Conservation (phyloP, 2,329 filamentous ascomycete genomes). For the Aureobasidium melanogenum region DNA sequence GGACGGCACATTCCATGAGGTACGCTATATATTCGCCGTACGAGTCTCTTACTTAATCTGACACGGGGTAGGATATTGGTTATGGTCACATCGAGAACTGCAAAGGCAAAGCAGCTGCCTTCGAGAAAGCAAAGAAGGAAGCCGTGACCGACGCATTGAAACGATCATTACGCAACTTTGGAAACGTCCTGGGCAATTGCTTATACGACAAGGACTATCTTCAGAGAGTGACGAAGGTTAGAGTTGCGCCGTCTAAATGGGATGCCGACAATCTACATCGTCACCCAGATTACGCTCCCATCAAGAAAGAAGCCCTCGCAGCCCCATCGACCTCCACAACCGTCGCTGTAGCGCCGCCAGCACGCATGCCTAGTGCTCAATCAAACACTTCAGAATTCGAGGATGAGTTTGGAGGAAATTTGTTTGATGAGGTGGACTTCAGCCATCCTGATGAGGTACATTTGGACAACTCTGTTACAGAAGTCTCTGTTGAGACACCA, state of each 20-base stretch:
- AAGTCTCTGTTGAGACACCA: slow-evolving; percentile 18
- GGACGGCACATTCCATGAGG: slow-evolving; percentile 92
- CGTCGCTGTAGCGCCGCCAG: slow-evolving; percentile 14
- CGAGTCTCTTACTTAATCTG: background rate
- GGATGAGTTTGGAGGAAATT: slow-evolving; percentile 47
- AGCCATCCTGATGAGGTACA: slow-evolving; percentile 68
- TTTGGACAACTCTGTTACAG: slow-evolving; percentile 33
- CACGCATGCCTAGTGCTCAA: slow-evolving; percentile 22
- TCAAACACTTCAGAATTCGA: slow-evolving; percentile 37
- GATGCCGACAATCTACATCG: slow-evolving; percentile 72
- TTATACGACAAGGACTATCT: slow-evolving; percentile 96
- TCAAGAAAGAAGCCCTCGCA: slow-evolving; percentile 46
- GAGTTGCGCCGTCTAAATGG: slow-evolving; percentile 68
- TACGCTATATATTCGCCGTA: slow-evolving; percentile 18
- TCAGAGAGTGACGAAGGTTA: slow-evolving; percentile 81
- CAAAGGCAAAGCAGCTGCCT: slow-evolving; percentile 88
- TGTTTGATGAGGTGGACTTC: slow-evolving; percentile 48
- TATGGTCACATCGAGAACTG: slow-evolving; percentile 96
- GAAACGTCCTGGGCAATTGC: slow-evolving; percentile 96
- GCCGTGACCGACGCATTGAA: slow-evolving; percentile 93
- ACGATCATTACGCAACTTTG: slow-evolving; percentile 80
- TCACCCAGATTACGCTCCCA: slow-evolving; percentile 60
- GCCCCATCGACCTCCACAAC: slow-evolving; percentile 13
- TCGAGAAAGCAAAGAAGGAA: slow-evolving; percentile 98
- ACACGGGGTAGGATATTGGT: slow-evolving; percentile 60